phyloP scores from a whole-genome alignment of 1,284 basidiomycete genomes.

The Ustilago trichophora region DNA sequence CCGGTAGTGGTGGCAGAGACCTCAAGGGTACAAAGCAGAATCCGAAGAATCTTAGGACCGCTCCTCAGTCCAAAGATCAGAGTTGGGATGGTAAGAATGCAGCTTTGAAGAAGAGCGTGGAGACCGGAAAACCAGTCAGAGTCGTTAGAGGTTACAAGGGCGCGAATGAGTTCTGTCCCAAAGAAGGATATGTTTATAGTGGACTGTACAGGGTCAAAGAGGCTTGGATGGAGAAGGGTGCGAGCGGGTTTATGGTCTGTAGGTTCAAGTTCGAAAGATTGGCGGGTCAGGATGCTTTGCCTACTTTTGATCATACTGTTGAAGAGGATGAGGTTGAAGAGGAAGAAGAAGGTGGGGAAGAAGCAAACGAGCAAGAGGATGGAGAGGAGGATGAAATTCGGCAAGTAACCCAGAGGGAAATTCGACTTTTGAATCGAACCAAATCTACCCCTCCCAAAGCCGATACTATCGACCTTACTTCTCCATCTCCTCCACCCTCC shows the following conservation, averaged over 20 bases:
- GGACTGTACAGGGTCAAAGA: slow-evolving; percentile 78
- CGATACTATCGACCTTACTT: too few relatives aligned
- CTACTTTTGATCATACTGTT: slow-evolving; percentile 26
- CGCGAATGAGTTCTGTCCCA: slow-evolving; percentile 68
- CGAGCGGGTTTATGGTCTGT: slow-evolving; percentile 40
- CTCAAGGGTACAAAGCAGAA: slow-evolving; percentile 78
- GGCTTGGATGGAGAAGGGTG: slow-evolving; percentile 35
- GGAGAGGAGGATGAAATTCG: not conserved
- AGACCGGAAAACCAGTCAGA: slow-evolving; percentile 79
- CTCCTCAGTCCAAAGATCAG: slow-evolving; percentile 81
- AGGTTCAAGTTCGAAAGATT: slow-evolving; percentile 27
- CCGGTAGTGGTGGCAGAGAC: slow-evolving; percentile 76
- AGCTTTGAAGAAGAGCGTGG: slow-evolving; percentile 74
- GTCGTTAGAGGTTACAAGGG: slow-evolving; percentile 84
- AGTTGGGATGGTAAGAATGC: slow-evolving; percentile 79
- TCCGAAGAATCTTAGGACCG: slow-evolving; percentile 81
- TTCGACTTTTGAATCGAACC: not conserved
- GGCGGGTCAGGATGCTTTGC: slow-evolving; percentile 23
- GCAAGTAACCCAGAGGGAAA: not conserved
- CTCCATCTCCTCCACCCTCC: slow-evolving; percentile 1
- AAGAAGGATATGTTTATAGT: slow-evolving; percentile 78
- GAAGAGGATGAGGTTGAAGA: slow-evolving; percentile 3
- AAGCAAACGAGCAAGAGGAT: not conserved
- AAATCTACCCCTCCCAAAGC: not conserved
- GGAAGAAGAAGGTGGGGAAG: not conserved